These are phyloP conservation scores for Pseudocercospora eumusae DNA, from an alignment of 2,329 filamentous ascomycete species.

Conservation along the genomic window DNA sequence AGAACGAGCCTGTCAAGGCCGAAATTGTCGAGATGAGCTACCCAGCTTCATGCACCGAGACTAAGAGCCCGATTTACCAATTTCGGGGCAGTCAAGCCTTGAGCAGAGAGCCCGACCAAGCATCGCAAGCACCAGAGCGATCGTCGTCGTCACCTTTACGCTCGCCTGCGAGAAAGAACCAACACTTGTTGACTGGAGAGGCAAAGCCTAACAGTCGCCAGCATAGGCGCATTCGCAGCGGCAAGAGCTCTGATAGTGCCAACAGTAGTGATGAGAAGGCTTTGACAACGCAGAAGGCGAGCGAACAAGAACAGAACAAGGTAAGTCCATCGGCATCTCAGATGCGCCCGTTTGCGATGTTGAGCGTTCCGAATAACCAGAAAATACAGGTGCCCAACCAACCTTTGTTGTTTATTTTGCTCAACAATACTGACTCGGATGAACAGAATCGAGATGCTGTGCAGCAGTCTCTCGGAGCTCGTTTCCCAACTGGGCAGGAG, in stretches of 20 bases:
- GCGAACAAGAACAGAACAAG: conserved; percentile 10
- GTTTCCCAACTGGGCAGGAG: background rate
- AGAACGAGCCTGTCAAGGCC: background rate
- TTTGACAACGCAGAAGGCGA: conserved; percentile 12
- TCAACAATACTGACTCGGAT: conserved; percentile 3
- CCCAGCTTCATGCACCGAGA: conserved; percentile 12
- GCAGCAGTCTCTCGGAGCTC: conserved; percentile 8
- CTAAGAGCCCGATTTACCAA: conserved; percentile 11
- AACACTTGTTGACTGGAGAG: conserved; percentile 10
- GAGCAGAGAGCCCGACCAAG: background rate
- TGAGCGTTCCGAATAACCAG: conserved; percentile 8
- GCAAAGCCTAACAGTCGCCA: conserved; percentile 1
- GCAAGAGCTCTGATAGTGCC: conserved; percentile 19
- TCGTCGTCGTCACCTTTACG: background rate
- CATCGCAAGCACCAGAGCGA: background rate
- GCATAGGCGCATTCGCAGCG: conserved; percentile 5
- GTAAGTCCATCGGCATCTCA: conserved; percentile 12
- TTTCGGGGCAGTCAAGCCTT: conserved; percentile 7
- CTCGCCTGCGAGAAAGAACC: conserved; percentile 1
- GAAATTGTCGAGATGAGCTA: conserved; percentile 19
- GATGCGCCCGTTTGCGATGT: background rate
- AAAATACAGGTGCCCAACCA: conserved; percentile 11
- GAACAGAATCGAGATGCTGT: conserved; percentile 13
- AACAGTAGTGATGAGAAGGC: conserved; percentile 16
- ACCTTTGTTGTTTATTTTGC: conserved; percentile 5